Evolutionary conservation across 805 yeast species (phyloP), one percentile per base, ranked within the genome.

Genomic region (Candida orba): DNA sequence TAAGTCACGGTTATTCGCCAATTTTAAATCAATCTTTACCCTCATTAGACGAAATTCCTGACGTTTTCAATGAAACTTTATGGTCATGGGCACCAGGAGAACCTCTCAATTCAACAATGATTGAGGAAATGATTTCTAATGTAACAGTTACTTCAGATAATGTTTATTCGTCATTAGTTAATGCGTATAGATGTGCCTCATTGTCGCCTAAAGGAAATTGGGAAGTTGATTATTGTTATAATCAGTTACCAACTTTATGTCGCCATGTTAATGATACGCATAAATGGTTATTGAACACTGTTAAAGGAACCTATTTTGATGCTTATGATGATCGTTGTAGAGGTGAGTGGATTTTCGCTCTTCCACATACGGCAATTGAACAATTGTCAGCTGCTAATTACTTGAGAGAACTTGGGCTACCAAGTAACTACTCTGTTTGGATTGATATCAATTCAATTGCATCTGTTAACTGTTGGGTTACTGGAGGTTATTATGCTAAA

Each of bases 21-120:
- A 70, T 87, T 1, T 58, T 88, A 25, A 63, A 73, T 63, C 40
- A 76, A 50, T 49, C 69, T 12, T 29, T 56, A 50, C 36, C 39
- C 37, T 35, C 37, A 27, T 38, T 65, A 10, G 31, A 61, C 13
- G 52, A 58, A 14, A 58, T 72, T 8, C 56, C 66, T 0, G 41
- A 52, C 0, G 52, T 71, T 23, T 44, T 73, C 12, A 57, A 66
- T 14, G 37, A 55, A 14, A 62, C 73, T 0, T 44, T 74, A 32
- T 89, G 96, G 96, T 74, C 91, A 2, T 89, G 96, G 96, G 74
- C 71, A 0, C 56, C 69, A 0, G 59, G 63, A 9, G 75, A 82
- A 54, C 93, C 93, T 1, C 31, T 22, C 4, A 40, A 40, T 34
- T 7, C 18, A 4, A n/a, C 34, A 17, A 31, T 8, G 10, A 31